These are phyloP conservation scores for Chenopodium quinoa DNA, from an alignment of 148 eudicot genomes.

Conservation along the genomic window DNA sequence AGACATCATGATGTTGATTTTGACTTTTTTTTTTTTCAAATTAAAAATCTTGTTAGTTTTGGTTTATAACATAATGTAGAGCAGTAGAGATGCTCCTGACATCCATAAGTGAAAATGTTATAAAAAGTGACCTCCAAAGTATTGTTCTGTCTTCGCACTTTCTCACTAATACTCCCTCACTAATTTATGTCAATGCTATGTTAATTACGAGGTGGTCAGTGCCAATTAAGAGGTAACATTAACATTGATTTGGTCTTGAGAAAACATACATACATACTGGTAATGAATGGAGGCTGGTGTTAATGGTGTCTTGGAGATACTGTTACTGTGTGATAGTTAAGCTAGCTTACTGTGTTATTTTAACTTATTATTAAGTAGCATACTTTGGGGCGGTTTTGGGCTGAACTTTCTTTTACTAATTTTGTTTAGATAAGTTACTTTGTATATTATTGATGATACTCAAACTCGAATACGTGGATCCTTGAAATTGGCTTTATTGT, in stretches of 20 bases:
- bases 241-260: neutral
- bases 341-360: neutral
- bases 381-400: neutral
- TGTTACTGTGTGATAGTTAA: too few species aligned
- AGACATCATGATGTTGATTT: neutral
- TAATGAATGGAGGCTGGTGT: neutral
- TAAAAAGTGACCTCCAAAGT: neutral
- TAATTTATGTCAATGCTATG: neutral
- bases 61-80: too few species aligned
- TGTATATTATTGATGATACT: neutral
- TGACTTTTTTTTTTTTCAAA: neutral
- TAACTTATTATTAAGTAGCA: neutral
- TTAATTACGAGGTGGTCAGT: neutral
- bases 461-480: neutral
- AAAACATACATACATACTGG: too few species aligned
- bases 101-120: neutral
- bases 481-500: neutral
- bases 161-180: neutral
- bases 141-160: neutral
- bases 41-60: neutral
- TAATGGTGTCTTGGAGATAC: neutral
- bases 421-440: neutral
- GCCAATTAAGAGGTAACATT: neutral
- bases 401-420: neutral
- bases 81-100: neutral